A percentile compares a stretch with the other conserved stretches of the same genome.
Conservation (phyloP, 2,329 filamentous ascomycete species). For the Paramyrothecium roridum region DNA sequence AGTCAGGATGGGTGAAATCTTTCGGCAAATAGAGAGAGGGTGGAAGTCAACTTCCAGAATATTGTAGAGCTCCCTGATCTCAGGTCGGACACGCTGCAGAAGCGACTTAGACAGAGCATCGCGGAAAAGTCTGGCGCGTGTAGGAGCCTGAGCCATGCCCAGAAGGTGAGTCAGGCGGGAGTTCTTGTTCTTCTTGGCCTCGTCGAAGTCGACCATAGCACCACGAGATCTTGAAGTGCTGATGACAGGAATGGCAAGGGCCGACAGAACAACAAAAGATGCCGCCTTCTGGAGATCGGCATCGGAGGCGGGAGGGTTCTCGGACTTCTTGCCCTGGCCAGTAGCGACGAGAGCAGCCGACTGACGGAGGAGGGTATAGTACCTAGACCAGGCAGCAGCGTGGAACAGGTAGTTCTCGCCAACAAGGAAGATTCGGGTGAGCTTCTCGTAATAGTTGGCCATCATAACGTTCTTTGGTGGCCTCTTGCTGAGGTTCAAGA, state of each 20-base stretch:
- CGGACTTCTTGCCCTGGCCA: conserved; percentile 86
- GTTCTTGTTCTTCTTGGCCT: conserved; percentile 98
- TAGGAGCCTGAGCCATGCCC: conserved; percentile 87
- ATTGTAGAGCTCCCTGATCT: conserved; percentile 96
- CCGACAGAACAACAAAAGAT: conserved; percentile 92
- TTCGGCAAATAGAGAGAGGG: conserved; percentile 96
- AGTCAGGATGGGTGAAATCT: conserved; percentile 92
- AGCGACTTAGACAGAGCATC: conserved; percentile 94
- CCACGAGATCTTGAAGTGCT: conserved; percentile 96
- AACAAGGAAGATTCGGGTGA: conserved; percentile 96
- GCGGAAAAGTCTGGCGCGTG: conserved; percentile 87
- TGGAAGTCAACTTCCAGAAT: conserved; percentile 99
- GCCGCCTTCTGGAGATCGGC: conserved; percentile 90
- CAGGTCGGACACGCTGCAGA: conserved; percentile 84
- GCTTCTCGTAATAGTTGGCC: conserved; percentile 99
- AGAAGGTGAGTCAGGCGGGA: conserved; percentile 92
- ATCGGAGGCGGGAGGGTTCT: conserved; percentile 87
- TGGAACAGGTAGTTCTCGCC: conserved; percentile 99
- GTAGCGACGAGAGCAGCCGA: conserved; percentile 79
- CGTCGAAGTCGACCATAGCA: conserved; percentile 93
- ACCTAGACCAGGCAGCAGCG: conserved; percentile 93
- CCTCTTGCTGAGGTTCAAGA: conserved; percentile 96
- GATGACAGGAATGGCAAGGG: conserved; percentile 97
- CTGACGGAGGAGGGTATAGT: conserved; percentile 93
- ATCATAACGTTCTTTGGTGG: conserved; percentile 99